phyloP scores from a whole-genome alignment of 2,329 filamentous ascomycete genomes.

The Fusarium sp. region DNA sequence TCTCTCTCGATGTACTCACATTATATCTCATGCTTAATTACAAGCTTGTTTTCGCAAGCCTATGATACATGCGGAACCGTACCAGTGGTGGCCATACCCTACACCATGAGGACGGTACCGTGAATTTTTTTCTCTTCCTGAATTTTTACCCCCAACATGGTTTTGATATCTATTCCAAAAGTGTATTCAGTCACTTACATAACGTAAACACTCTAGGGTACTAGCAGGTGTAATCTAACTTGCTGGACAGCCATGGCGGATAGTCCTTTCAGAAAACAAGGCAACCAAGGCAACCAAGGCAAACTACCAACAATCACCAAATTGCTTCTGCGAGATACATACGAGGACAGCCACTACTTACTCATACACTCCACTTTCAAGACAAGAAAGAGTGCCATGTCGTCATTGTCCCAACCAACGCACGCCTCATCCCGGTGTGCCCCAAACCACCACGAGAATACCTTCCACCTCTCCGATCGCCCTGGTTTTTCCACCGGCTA shows the following conservation, averaged over 20 bases:
- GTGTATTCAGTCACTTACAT: neutral
- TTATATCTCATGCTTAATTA: neutral
- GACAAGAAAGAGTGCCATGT: neutral
- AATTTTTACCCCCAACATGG: neutral
- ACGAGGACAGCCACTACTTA: neutral
- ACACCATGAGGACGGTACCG: neutral
- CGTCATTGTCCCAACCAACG: neutral
- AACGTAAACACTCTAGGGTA: neutral
- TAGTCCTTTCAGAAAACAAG: neutral
- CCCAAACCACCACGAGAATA: neutral
- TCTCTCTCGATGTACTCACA: neutral
- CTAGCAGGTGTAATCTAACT: neutral
- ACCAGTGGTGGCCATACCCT: neutral
- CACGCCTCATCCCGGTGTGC: neutral
- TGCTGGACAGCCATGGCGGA: neutral
- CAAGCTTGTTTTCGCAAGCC: neutral
- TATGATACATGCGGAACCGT: neutral
- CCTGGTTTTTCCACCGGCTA: neutral
- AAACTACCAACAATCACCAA: neutral
- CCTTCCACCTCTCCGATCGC: neutral
- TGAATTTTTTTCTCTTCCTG: neutral
- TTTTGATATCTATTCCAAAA: neutral
- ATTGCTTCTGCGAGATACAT: neutral
- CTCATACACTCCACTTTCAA: neutral
- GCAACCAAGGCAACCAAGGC: neutral